Base-by-base conservation (phyloP, 108 stramenopile genomes). In the Seminavis robusta region DNA sequence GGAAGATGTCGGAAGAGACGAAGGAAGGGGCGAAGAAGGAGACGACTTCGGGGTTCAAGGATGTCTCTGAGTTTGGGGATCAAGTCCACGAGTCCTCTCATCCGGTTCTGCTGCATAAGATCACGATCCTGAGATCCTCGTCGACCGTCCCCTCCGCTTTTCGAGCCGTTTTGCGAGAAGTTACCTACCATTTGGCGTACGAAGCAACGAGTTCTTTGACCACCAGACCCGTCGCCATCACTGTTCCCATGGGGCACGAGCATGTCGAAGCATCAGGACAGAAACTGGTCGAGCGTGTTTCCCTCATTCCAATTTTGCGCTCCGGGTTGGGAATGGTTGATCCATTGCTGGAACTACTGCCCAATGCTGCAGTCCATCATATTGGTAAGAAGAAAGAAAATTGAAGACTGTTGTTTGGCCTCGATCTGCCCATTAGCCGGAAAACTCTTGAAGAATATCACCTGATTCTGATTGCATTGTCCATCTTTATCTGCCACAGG, bases 111-210 rank as follows among this genome's bases (percentile, higher is more conserved):
- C 53, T 58, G 0, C 87, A 92, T 70, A 92, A 92, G 56, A 77
- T 92, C 25, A 74, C 79, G 30, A 74, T 85, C 20, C 71, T 94
- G 8, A 85, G 93, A 0, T 84, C 81, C 0, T 75, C 83, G 32
- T 61, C 80, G 42, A 97, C 96, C 0, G 40, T 56, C 0, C 72
- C 93, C 16, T 57, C 67, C 17, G 75, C 93, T 3, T 99, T 99
- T 56, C 92, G 98, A 28, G 40, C 71, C 13, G 67, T 91, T 0
- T 68, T 99, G 29, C 79, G 89, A 1, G 97, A 98, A 69, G 69
- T 99, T 32, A 98, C 97, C 30, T 95, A 89, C 43, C 97, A 97
- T 61, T 68, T 99, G n/a, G 98, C 94, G 20, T 99, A 97, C 71
- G 97, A 99, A 61, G 96, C 95, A 17, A 98, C 95, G 17, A 51